phyloP scores from a whole-genome alignment of 1,284 basidiomycete genomes.

The Sporisorium sorghi region DNA sequence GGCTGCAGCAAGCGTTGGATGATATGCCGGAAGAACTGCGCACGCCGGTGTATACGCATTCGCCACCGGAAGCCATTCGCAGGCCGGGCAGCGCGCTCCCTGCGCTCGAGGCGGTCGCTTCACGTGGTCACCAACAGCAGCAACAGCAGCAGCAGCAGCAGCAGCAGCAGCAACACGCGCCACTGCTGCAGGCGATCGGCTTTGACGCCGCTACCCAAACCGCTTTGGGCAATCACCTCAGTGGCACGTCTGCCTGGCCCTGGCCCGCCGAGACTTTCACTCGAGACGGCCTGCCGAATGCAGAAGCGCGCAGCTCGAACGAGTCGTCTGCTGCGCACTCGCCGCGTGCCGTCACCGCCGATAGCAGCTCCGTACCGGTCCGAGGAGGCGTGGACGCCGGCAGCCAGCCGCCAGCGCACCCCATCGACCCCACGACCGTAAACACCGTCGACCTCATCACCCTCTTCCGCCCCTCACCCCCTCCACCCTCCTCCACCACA shows the following conservation, averaged over 20 bases:
- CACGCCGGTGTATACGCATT: conserved; percentile 32
- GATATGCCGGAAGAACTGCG: conserved; percentile 52
- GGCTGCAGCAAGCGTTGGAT: conserved; percentile 29
- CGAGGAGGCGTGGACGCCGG: background rate
- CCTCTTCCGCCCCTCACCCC: conserved; percentile 49
- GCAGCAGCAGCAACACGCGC: conserved; percentile 19
- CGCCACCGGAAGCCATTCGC: conserved; percentile 30
- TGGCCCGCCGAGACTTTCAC: conserved; percentile 51
- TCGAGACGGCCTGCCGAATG: conserved; percentile 35
- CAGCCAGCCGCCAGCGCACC: conserved; percentile 19
- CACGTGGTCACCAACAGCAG: conserved; percentile 7
- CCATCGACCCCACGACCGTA: background rate
- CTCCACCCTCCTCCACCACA: conserved; percentile 13
- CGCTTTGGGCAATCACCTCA: conserved; percentile 33
- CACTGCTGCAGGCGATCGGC: conserved; percentile 41
- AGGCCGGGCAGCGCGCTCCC: conserved; percentile 23
- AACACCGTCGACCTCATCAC: conserved; percentile 42
- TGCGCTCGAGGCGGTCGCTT: conserved; percentile 18
- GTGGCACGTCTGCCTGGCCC: conserved; percentile 34
- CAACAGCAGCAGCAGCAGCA: no score
- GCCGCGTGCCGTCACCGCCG: conserved; percentile 4
- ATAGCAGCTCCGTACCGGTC: background rate
- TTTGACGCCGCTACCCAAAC: conserved; percentile 36
- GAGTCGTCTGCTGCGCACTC: conserved; percentile 28
- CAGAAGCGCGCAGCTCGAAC: conserved; percentile 24